A percentile compares a stretch with the other conserved stretches of the same genome.
phyloP scores from a whole-genome alignment of 768 basidiomycete genomes.

The Rhizopogon vinicolor region DNA sequence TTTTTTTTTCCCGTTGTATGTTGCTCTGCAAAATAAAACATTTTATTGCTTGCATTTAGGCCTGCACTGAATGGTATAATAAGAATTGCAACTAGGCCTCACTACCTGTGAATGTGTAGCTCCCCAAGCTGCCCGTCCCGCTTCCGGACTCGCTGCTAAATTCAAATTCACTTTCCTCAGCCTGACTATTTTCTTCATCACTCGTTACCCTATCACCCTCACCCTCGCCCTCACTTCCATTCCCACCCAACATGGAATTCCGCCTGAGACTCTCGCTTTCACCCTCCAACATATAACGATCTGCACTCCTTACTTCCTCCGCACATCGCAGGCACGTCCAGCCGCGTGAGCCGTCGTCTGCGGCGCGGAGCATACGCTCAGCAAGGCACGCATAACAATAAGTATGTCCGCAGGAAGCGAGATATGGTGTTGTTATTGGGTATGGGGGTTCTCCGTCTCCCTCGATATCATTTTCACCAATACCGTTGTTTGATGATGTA shows the following conservation, averaged over 20 bases:
- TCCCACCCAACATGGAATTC: conserved; percentile 26
- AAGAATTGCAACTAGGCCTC: background rate
- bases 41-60: background rate
- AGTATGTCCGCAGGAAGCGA: conserved; percentile 76
- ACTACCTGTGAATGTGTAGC: background rate
- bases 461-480: background rate
- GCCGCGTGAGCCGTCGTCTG: conserved; percentile 52
- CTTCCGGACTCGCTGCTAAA: conserved; percentile 43
- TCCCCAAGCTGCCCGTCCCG: conserved; percentile 31
- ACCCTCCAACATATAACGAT: conserved; percentile 33
- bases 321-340: conserved; percentile 89
- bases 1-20: background rate
- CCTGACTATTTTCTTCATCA: conserved; percentile 11
- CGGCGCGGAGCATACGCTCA: conserved; percentile 70
- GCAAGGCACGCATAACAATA: conserved; percentile 96
- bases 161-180: conserved; percentile 49
- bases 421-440: conserved; percentile 79
- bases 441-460: conserved; percentile 42
- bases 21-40: background rate
- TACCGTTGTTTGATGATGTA: conserved; percentile 7
- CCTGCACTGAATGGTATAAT: too few relatives aligned
- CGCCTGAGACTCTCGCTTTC: conserved; percentile 28
- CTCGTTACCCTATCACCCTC: conserved; percentile 22
- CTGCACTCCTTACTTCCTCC: conserved; percentile 57
- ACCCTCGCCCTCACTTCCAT: conserved; percentile 26